phyloP scores from a whole-genome alignment of 225 moss, liverwort and hornwort species.

The Marchantia paleacea region DNA sequence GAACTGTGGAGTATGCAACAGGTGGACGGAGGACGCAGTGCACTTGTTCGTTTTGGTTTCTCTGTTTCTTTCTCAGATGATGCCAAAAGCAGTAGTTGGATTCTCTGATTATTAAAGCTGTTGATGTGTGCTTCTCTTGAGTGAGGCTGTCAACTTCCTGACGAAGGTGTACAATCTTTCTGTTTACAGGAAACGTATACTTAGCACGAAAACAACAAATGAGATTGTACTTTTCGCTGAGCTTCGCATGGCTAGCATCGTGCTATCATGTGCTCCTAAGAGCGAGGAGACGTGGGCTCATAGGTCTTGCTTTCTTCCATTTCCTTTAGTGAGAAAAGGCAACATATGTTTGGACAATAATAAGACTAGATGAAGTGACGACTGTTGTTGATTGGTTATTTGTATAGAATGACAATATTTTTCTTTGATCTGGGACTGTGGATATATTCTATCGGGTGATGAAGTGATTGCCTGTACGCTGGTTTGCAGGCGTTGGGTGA shows the following conservation, averaged over 20 bases:
- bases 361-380: too few species aligned
- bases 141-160: background rate
- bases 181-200: conserved; percentile 67
- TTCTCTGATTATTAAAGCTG: background rate
- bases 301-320: conserved; percentile 54
- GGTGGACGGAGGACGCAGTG: background rate
- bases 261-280: conserved; percentile 85
- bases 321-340: background rate
- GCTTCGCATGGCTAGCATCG: conserved; percentile 73
- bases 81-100: background rate
- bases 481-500: conserved; percentile 78
- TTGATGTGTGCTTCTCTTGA: background rate
- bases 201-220: conserved; percentile 47
- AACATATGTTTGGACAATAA: too few species aligned
- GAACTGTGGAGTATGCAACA: background rate
- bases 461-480: background rate
- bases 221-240: conserved; percentile 60
- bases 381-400: too few species aligned
- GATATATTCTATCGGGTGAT: too few species aligned
- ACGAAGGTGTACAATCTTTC: background rate
- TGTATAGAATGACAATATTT: too few species aligned
- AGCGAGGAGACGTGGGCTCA: conserved; percentile 98
- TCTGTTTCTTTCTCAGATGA: background rate
- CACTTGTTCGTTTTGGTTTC: background rate
- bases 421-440: too few species aligned